A percentile compares a stretch with the other conserved stretches of the same genome.
Conservation (phyloP, 1,139 yeast genomes). For the Meyerozyma sp. region DNA sequence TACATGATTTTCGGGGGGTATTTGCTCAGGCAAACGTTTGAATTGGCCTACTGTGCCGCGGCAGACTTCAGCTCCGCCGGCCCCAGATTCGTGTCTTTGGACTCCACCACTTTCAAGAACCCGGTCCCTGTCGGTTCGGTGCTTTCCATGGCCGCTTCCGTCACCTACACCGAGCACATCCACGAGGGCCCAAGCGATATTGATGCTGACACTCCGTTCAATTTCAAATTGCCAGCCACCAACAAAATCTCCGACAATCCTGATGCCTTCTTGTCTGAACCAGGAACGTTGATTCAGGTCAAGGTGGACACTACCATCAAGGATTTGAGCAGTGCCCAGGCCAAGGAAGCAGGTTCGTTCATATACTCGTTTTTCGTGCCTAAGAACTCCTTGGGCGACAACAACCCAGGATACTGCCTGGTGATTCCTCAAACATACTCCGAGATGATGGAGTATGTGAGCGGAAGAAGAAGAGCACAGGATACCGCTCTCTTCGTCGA, state of each 20-base stretch:
- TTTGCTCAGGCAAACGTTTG: conserved; percentile 84
- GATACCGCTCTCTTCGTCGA: conserved; percentile 72
- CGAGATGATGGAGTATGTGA: conserved; percentile 88
- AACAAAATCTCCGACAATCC: conserved; percentile 49
- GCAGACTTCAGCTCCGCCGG: conserved; percentile 81
- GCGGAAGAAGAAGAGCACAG: conserved; percentile 83
- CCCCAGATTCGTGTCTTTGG: conserved; percentile 85
- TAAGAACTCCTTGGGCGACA: conserved; percentile 31
- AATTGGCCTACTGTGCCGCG: conserved; percentile 86
- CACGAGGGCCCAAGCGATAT: conserved; percentile 33
- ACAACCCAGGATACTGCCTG: conserved; percentile 46
- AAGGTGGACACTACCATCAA: conserved; percentile 80
- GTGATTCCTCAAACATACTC: conserved; percentile 84
- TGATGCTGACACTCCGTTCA: conserved; percentile 34
- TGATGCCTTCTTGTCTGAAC: conserved; percentile 58
- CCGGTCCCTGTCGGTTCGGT: conserved; percentile 96
- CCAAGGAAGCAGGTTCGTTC: conserved; percentile 77
- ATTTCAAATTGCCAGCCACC: conserved; percentile 52
- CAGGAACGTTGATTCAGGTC: conserved; percentile 88
- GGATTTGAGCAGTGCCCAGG: conserved; percentile 53
- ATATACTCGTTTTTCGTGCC: conserved; percentile 87
- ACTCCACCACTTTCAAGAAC: conserved; percentile 83
- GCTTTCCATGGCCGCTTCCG: conserved; percentile 71
- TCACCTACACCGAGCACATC: conserved; percentile 77
- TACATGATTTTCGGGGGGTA: conserved; percentile 95